A percentile compares a stretch with the other conserved stretches of the same genome.
phyloP scores from a whole-genome alignment of 805 yeast genomes.

The Candida easanensis region DNA sequence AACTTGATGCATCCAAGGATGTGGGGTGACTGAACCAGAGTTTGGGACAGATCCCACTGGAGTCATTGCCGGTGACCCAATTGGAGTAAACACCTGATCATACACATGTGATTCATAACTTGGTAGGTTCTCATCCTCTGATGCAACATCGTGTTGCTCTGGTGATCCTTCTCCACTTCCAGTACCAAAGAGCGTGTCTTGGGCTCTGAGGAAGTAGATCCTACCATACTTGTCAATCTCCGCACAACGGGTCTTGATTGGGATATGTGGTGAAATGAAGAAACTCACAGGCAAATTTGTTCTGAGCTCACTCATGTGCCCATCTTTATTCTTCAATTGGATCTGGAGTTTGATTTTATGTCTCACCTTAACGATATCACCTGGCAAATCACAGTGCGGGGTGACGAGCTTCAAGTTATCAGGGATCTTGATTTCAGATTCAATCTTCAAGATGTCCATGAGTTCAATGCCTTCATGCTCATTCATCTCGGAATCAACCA shows the following conservation, averaged over 20 bases:
- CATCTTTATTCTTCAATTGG: constrained; percentile 68
- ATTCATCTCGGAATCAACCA: constrained; percentile 46
- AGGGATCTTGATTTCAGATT: constrained; percentile 60
- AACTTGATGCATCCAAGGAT: neutral
- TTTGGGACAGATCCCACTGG: constrained; percentile 6
- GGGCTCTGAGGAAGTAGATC: constrained; percentile 35
- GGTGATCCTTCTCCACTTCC: neutral
- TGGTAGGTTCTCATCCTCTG: constrained; percentile 58
- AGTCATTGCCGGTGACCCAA: constrained; percentile 8
- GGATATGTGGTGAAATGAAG: constrained; percentile 70
- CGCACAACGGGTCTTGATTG: constrained; percentile 42
- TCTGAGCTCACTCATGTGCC: constrained; percentile 80
- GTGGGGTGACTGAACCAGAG: constrained; percentile 10
- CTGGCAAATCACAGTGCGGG: constrained; percentile 72
- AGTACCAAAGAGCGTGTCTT: constrained; percentile 29
- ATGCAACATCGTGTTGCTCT: neutral
- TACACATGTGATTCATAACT: constrained; percentile 66
- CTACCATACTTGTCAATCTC: constrained; percentile 36
- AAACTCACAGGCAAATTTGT: constrained; percentile 78
- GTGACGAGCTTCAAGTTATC: constrained; percentile 65
- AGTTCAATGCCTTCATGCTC: constrained; percentile 42
- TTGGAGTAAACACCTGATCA: constrained; percentile 43
- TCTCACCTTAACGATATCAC: constrained; percentile 62
- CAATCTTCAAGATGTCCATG: constrained; percentile 61
- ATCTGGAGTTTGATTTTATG: constrained; percentile 77